Conservation (phyloP, 1,284 basidiomycete genomes). For the Peniophora sp. region DNA sequence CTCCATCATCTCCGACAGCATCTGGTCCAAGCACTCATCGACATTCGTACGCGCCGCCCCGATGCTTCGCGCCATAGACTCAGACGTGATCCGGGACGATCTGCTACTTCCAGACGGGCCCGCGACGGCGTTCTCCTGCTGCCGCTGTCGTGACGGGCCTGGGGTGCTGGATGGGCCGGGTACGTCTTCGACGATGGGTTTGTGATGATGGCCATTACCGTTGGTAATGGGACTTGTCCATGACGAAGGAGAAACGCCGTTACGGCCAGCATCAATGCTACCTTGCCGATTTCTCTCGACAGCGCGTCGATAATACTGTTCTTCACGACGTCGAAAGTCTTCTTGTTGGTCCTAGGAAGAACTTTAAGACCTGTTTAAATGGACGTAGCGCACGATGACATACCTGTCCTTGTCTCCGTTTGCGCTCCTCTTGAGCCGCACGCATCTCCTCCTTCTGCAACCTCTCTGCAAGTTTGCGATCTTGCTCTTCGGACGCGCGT, state of each 20-base stretch:
- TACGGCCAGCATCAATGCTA: conserved; percentile 15
- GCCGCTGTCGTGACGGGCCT: background rate
- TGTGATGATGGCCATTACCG: background rate
- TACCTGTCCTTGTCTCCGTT: background rate
- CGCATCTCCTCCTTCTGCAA: conserved; percentile 1
- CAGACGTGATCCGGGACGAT: background rate
- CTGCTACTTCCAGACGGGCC: background rate
- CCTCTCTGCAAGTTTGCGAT: background rate
- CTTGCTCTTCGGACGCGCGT: background rate
- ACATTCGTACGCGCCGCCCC: background rate
- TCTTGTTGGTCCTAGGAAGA: background rate
- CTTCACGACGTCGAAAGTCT: conserved; percentile 13
- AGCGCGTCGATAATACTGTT: conserved; percentile 15
- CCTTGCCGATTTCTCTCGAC: conserved; percentile 20
- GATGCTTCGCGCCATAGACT: background rate
- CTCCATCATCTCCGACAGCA: background rate
- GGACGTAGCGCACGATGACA: background rate
- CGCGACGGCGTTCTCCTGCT: conserved; percentile 1
- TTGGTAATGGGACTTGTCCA: background rate
- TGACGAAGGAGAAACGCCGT: background rate
- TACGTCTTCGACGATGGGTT: background rate
- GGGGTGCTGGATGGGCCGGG: background rate
- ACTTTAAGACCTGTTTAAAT: background rate
- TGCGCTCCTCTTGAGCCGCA: background rate
- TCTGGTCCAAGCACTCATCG: background rate